Conservation (phyloP, 768 basidiomycete genomes). For the Imleria badia region DNA sequence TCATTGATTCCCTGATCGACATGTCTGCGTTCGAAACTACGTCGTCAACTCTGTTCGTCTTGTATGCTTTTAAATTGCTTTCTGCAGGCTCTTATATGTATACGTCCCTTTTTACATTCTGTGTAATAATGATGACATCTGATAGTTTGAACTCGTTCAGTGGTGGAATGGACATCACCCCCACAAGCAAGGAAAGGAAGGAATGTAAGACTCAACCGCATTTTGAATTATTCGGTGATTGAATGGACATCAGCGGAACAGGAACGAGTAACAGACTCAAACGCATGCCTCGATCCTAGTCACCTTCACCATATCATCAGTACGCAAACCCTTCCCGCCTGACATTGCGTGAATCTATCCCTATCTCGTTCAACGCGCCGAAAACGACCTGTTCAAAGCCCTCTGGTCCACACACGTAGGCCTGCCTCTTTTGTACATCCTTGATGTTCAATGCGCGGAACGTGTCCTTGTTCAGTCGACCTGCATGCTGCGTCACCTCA, state of each 20-base stretch:
- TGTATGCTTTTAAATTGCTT: neutral
- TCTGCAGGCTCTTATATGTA: neutral
- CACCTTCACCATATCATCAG: conserved; percentile 16
- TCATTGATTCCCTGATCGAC: no score
- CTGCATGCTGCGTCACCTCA: conserved; percentile 15
- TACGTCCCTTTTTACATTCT: neutral
- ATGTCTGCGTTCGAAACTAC: neutral
- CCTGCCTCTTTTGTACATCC: conserved; percentile 26
- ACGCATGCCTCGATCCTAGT: no score
- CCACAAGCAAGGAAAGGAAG: no score
- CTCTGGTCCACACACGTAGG: conserved; percentile 52
- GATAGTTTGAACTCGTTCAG: neutral
- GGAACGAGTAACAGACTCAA: no score
- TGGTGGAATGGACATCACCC: neutral
- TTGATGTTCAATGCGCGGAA: conserved; percentile 5
- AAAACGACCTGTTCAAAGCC: conserved; percentile 43
- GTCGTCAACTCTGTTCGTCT: neutral
- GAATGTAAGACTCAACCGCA: no score
- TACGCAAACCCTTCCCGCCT: conserved; percentile 46
- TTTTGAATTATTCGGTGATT: no score
- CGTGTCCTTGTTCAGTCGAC: conserved; percentile 16
- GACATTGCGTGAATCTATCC: conserved; percentile 35
- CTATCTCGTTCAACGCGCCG: conserved; percentile 34
- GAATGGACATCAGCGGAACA: no score
- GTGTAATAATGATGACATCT: neutral